Conservation (phyloP, 2,329 filamentous ascomycete genomes). For the Annulohypoxylon truncatum region DNA sequence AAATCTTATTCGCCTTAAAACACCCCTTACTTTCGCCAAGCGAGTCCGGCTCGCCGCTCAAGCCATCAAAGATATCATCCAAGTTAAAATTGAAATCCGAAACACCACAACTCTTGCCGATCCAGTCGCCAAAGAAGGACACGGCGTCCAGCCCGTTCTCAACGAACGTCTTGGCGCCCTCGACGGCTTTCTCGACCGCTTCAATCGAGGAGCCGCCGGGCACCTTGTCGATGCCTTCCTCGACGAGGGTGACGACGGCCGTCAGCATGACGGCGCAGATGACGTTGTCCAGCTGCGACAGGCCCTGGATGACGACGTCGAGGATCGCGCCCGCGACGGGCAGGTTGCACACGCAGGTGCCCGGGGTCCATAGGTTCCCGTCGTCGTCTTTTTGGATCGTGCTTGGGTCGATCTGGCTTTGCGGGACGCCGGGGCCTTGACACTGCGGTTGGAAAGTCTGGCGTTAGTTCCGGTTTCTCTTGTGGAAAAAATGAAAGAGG, state of each 20-base stretch:
- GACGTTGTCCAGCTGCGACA: constrained; percentile 33
- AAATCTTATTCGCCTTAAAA: constrained; percentile 18
- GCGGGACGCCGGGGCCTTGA: constrained; percentile 19
- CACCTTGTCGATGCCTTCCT: constrained; percentile 27
- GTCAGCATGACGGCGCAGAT: constrained; percentile 32
- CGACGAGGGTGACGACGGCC: constrained; percentile 28
- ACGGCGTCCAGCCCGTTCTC: constrained; percentile 37
- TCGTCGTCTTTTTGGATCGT: constrained; percentile 33
- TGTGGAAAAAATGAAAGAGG: too few species aligned
- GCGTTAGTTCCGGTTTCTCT: constrained; percentile 2
- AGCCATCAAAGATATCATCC: constrained; percentile 20
- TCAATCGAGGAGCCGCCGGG: constrained; percentile 11
- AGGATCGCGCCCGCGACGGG: constrained; percentile 22
- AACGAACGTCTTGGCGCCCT: constrained; percentile 36
- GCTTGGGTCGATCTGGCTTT: constrained; percentile 28
- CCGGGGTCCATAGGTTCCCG: constrained; percentile 31
- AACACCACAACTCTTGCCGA: constrained; percentile 23
- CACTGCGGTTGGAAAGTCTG: constrained; percentile 9
- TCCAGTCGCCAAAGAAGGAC: constrained; percentile 31
- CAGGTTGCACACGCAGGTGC: constrained; percentile 33
- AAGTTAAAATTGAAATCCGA: constrained; percentile 28
- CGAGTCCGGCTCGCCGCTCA: constrained; percentile 13
- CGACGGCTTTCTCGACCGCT: constrained; percentile 24
- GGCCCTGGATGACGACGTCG: constrained; percentile 32
- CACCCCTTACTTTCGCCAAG: constrained; percentile 29